Base-by-base conservation (phyloP, 768 basidiomycete genomes). In the Boletus bicolor region DNA sequence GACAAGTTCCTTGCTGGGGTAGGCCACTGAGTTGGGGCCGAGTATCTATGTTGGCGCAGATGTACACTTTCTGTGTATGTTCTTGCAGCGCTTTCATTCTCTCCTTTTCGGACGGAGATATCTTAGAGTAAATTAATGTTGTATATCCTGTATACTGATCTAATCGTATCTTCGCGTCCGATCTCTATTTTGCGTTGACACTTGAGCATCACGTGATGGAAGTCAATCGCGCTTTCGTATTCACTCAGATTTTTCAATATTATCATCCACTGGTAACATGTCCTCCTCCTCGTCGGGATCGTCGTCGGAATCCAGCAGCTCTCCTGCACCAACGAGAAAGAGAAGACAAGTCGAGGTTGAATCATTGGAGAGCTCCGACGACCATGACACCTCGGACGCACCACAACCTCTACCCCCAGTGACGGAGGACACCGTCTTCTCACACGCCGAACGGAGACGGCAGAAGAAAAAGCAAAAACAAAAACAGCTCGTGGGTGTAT, bases 391-490 rank as follows among this genome's bases (percentile, higher is more conserved):
- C n/a, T 54, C 30, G 39, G 42, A 63, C 9, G 48, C 44, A 9
- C 51, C 53, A 15, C 53, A 44, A 44, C 58, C 44, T 17, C 48
- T 43, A 19, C 53, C 55, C 5, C 15, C 44, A 7, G 28, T 28
- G 28, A 30, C 39, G 9, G 57, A 58, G 15, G 54, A 61, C 30
- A 78, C 77, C 21, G 85, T 82, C 7, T 78, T 91, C 53, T 93
- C 91, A 4, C 91, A 91, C 70, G 86, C 86, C 7, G 86, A 89
- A 68, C 79, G 77, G 53, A 78, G 91, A 28, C 79, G 80, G 51
- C 81, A 82, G 69, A 86, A 84, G 72, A 84, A 73, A 61, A 75
- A 68, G 39, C 62, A 67, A 42, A 65, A 38, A 58, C 74, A 44
- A 65, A 68, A 44, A 59, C 63, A 58, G 12, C 47, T 42, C n/a